A percentile compares a stretch with the other conserved stretches of the same genome.
These are phyloP conservation scores for Vigna radiata DNA, from an alignment of 306 rosid species.

Conservation along the genomic window DNA sequence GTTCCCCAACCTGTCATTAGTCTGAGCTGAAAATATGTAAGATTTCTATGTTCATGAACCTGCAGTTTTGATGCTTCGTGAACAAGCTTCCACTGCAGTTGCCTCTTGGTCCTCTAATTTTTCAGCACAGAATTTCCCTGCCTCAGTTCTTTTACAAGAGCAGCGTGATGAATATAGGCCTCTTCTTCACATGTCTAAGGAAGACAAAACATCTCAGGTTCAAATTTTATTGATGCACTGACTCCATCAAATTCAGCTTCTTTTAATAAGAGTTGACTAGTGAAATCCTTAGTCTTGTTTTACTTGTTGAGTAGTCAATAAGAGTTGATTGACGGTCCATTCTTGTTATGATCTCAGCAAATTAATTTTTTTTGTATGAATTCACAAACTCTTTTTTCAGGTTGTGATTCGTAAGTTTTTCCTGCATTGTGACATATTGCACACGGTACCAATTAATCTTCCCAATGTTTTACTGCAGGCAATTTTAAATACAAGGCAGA, in stretches of 20 bases:
- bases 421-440: conserved; percentile 17
- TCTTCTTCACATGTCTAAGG: conserved; percentile 61
- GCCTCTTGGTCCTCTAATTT: conserved; percentile 57
- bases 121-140: conserved; percentile 64
- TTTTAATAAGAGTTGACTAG: too few species aligned
- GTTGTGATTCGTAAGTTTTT: conserved; percentile 6
- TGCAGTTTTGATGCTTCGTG: conserved; percentile 68
- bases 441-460: conserved; percentile 21
- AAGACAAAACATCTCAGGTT: conserved; percentile 77
- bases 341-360: conserved; percentile 14
- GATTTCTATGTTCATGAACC: conserved; percentile 31
- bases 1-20: not conserved
- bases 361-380: conserved; percentile 16
- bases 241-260: conserved; percentile 22
- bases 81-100: conserved; percentile 61
- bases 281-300: conserved; percentile 12
- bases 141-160: conserved; percentile 80
- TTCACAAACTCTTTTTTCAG: conserved; percentile 17
- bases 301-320: conserved; percentile 17
- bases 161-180: conserved; percentile 76
- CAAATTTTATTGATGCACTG: conserved; percentile 22
- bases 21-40: conserved; percentile 35
- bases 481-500: conserved; percentile 57
- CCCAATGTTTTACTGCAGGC: conserved; percentile 54
- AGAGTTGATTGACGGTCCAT: conserved; percentile 15